Conservation (phyloP, 2,329 filamentous ascomycete genomes). For the Cercospora canescens region DNA sequence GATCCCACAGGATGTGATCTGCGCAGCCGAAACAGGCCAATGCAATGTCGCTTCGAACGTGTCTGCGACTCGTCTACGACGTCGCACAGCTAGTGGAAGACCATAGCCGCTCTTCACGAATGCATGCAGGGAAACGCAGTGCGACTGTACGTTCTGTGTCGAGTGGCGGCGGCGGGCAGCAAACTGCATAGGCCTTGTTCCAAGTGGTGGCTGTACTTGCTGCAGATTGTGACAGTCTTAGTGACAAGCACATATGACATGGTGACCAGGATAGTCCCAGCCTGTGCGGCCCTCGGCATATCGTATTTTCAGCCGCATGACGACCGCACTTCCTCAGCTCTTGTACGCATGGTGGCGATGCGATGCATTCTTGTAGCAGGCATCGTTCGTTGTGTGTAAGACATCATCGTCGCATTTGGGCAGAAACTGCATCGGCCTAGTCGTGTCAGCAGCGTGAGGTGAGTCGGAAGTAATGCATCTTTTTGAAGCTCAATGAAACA, state of each 20-base stretch:
- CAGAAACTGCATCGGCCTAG: not conserved
- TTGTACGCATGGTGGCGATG: not conserved
- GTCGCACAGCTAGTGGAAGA: slow-evolving; percentile 6
- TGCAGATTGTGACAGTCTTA: not conserved
- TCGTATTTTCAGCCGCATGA: not conserved
- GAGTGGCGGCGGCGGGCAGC: not conserved
- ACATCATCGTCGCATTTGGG: not conserved
- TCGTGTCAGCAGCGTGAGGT: not conserved
- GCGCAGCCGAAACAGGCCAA: not conserved
- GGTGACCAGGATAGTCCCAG: not conserved
- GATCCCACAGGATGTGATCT: not conserved
- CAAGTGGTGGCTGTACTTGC: not conserved
- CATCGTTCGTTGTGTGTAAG: not conserved
- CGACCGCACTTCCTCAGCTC: slow-evolving; percentile 4
- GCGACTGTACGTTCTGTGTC: not conserved
- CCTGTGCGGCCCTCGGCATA: not conserved
- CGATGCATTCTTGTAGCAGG: not conserved
- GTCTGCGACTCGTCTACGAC: not conserved
- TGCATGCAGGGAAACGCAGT: slow-evolving; percentile 2
- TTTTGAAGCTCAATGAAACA: slow-evolving; percentile 10
- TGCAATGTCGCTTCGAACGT: not conserved
- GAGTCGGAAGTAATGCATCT: not conserved
- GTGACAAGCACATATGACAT: not conserved
- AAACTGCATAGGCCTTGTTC: not conserved
- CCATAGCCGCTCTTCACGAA: slow-evolving; percentile 2